A percentile compares a stretch with the other conserved stretches of the same genome.
Evolutionary conservation across 176 grass and related monocot genomes (phyloP).

Genomic region (Dactylis glomerata): DNA sequence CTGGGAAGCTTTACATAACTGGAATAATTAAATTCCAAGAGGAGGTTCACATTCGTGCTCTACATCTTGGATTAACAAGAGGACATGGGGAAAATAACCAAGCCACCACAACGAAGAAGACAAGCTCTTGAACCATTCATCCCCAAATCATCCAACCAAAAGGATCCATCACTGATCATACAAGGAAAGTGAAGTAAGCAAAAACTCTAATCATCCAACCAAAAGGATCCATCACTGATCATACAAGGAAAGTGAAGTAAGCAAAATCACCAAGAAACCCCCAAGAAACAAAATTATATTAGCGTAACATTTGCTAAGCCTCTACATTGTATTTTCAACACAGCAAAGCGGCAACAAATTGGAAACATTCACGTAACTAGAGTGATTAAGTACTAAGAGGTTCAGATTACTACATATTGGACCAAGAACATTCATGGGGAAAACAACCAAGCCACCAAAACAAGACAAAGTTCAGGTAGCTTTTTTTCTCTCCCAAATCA

Average conservation of each 20-base stretch:
- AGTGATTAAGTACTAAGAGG: too few species aligned
- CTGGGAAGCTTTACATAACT: background rate
- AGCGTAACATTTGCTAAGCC: too few species aligned
- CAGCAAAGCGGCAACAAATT: too few species aligned
- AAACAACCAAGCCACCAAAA: background rate
- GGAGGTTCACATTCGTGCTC: background rate
- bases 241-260: background rate
- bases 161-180: background rate
- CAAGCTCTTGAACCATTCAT: background rate
- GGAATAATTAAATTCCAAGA: background rate
- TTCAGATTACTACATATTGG: background rate
- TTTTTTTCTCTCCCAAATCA: background rate
- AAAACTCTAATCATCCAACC: background rate
- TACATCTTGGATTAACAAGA: background rate
- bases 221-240: background rate
- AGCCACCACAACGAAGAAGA: background rate
- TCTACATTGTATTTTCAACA: too few species aligned
- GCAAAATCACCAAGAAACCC: too few species aligned
- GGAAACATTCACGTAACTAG: too few species aligned
- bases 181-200: background rate
- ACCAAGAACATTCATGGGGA: background rate
- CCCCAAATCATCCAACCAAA: background rate
- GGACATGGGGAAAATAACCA: too few species aligned
- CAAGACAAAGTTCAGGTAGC: background rate
- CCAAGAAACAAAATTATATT: too few species aligned